These are phyloP conservation scores for Linnemannia zychae DNA, from an alignment of 192 early-diverging fungal genomes.

Conservation along the genomic window DNA sequence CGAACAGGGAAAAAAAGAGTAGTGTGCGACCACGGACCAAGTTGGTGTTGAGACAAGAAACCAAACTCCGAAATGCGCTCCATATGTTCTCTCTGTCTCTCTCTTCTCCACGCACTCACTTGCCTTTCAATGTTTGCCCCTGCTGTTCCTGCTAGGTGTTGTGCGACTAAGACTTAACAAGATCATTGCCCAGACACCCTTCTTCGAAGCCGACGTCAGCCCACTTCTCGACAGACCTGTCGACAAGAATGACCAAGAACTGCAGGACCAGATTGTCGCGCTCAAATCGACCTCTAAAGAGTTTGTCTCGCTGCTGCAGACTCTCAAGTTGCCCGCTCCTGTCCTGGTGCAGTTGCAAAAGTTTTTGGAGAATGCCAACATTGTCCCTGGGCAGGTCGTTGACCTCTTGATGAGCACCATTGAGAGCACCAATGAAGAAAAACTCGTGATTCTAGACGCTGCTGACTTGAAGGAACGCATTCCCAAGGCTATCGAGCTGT, in stretches of 20 bases:
- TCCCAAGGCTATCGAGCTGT: conserved; percentile 61
- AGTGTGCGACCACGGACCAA: conserved; percentile 1
- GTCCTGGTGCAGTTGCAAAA: conserved; percentile 70
- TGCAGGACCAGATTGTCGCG: conserved; percentile 61
- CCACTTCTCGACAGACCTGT: conserved; percentile 55
- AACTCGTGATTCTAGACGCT: conserved; percentile 68
- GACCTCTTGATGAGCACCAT: conserved; percentile 78
- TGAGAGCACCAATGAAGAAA: conserved; percentile 76
- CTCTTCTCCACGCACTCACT: not conserved
- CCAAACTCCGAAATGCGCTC: conserved; percentile 6
- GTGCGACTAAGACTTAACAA: not conserved
- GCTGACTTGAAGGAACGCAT: conserved; percentile 68
- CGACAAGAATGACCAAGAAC: conserved; percentile 65
- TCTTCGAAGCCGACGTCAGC: conserved; percentile 64
- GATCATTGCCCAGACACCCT: conserved; percentile 57
- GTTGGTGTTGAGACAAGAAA: not conserved
- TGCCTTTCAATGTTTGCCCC: not conserved
- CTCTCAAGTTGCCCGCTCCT: conserved; percentile 73
- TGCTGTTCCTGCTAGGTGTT: not conserved
- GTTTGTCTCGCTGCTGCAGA: conserved; percentile 64
- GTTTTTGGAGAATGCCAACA: conserved; percentile 66
- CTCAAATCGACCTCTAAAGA: conserved; percentile 62
- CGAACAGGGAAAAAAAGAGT: not conserved
- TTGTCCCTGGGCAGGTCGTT: conserved; percentile 65
- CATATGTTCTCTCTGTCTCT: not conserved